These are phyloP conservation scores for Wickerhamiella pararugosa DNA, from an alignment of 1,139 yeast genomes.

Conservation along the genomic window DNA sequence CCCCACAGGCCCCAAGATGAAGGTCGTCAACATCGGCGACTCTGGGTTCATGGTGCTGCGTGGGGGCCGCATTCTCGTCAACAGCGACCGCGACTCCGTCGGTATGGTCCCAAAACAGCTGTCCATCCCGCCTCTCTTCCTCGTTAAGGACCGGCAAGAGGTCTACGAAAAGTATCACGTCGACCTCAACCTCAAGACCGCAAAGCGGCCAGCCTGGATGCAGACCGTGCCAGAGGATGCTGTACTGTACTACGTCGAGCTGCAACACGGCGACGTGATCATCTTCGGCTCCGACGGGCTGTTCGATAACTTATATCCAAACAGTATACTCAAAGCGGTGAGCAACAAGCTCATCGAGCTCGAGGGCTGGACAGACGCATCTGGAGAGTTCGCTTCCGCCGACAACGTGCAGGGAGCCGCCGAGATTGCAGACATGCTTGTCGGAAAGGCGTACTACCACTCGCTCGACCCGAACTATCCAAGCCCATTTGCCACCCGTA, in stretches of 20 bases:
- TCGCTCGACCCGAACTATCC: constrained; percentile 63
- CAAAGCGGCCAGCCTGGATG: constrained; percentile 7
- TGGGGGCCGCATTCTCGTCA: constrained; percentile 32
- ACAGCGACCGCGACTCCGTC: constrained; percentile 11
- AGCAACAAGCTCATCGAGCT: constrained; percentile 19
- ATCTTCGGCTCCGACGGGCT: constrained; percentile 90
- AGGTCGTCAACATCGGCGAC: constrained; percentile 78
- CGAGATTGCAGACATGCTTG: constrained; percentile 42
- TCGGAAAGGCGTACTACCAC: constrained; percentile 48
- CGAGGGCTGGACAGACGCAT: constrained; percentile 12
- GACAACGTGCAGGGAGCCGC: constrained; percentile 21
- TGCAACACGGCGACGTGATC: constrained; percentile 51
- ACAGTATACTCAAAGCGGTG: constrained; percentile 46
- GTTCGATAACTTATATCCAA: constrained; percentile 64
- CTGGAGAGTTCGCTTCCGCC: constrained; percentile 8
- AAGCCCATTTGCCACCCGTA: constrained; percentile 77
- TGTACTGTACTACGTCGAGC: constrained; percentile 18
- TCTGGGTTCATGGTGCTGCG: constrained; percentile 88
- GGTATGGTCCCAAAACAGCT: constrained; percentile 35
- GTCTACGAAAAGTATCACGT: constrained; percentile 4
- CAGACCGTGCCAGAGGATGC: constrained; percentile 6
- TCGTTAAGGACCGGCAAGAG: constrained; percentile 6
- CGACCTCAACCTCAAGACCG: constrained; percentile 2
- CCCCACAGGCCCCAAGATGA: constrained; percentile 36
- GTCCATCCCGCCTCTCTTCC: constrained; percentile 61